These are phyloP conservation scores for Komagataella populi DNA, from an alignment of 805 yeast species.

Conservation along the genomic window DNA sequence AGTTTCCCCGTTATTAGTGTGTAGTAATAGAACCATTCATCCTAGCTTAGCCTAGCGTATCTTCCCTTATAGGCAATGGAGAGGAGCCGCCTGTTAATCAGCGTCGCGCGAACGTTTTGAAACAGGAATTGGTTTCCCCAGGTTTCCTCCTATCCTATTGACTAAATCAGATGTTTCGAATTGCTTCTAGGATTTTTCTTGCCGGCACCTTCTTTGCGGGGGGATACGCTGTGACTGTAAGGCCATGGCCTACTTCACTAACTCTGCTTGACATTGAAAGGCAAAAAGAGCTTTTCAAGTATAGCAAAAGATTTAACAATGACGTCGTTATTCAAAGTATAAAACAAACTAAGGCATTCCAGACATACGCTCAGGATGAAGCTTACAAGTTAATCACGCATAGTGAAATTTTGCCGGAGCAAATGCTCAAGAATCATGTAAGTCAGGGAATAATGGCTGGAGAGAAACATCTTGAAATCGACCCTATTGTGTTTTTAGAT, in stretches of 20 bases:
- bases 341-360: background rate
- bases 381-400: slow-evolving; percentile 15
- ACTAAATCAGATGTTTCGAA: background rate
- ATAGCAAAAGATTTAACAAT: background rate
- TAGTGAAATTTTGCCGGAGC: slow-evolving; percentile 37
- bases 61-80: background rate
- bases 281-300: background rate
- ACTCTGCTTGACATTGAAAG: background rate
- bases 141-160: too few relatives aligned
- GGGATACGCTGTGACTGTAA: slow-evolving; percentile 16
- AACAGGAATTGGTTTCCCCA: background rate
- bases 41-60: background rate
- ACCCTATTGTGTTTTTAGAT: slow-evolving; percentile 56
- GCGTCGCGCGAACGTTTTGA: background rate
- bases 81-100: too few relatives aligned
- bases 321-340: background rate
- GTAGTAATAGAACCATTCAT: background rate
- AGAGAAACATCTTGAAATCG: slow-evolving; percentile 52
- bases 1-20: background rate
- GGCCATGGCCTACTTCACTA: slow-evolving; percentile 14
- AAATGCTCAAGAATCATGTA: slow-evolving; percentile 50
- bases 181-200: background rate
- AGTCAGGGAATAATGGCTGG: slow-evolving; percentile 65
- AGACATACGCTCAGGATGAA: slow-evolving; percentile 6
- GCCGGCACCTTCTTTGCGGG: slow-evolving; percentile 9